Conservation (phyloP, 2,329 filamentous ascomycete species). For the Lachnellula occidentalis region DNA sequence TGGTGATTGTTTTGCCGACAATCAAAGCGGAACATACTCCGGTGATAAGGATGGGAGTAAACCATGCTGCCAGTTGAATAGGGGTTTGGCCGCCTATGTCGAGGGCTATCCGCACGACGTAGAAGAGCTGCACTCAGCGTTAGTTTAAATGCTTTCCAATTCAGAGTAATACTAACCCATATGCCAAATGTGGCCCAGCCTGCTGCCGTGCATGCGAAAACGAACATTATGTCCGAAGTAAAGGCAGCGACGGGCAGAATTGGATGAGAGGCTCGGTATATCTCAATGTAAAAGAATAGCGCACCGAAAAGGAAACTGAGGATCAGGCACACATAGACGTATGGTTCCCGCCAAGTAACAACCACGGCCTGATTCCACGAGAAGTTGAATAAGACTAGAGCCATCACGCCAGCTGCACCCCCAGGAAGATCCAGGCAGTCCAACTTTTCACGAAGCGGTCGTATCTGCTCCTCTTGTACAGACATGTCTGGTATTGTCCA, state of each 20-base stretch:
- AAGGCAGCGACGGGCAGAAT: constrained; percentile 52
- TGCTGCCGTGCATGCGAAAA: constrained; percentile 22
- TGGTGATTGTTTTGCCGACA: constrained; percentile 8
- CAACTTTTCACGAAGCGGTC: neutral
- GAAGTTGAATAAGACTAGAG: constrained; percentile 58
- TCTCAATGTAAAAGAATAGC: constrained; percentile 49
- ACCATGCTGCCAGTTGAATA: constrained; percentile 11
- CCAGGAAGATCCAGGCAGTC: constrained; percentile 29
- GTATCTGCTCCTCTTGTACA: neutral
- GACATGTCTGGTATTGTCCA: neutral
- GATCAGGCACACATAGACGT: constrained; percentile 15
- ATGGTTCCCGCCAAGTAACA: constrained; percentile 16
- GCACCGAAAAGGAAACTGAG: constrained; percentile 47
- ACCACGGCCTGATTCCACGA: constrained; percentile 59
- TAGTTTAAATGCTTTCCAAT: constrained; percentile 1
- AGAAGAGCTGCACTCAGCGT: too few relatives aligned
- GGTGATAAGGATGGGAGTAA: constrained; percentile 6
- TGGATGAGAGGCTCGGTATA: constrained; percentile 40
- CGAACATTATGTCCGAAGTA: constrained; percentile 46
- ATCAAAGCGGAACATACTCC: constrained; percentile 9
- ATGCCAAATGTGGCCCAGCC: constrained; percentile 28
- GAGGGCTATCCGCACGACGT: neutral
- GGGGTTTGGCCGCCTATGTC: constrained; percentile 8
- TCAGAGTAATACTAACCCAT: constrained; percentile 24
- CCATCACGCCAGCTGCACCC: constrained; percentile 41